Evolutionary conservation across 2,329 filamentous ascomycete species (phyloP), one percentile per base, ranked within the genome.

Genomic region (Nothophaeocryptopus gaeumannii): DNA sequence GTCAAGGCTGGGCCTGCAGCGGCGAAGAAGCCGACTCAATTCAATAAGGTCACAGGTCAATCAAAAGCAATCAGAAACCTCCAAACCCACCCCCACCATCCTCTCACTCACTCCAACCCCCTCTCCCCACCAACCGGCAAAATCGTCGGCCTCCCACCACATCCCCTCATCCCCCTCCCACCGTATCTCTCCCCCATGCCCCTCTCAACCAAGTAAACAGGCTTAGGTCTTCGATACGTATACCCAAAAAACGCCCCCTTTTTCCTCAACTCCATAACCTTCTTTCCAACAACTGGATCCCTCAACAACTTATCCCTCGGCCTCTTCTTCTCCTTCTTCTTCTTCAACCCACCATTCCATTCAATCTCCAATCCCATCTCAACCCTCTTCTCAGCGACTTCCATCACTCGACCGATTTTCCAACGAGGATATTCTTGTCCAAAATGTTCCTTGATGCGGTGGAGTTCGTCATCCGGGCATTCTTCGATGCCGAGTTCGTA

Each of bases 211-310:
- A 62, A 43, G 38, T 53, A 48, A 46, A 66, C 35, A 5, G 55
- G 47, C 59, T 59, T 63, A 34, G 65, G 65, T 54, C 65, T 57
- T n/a, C 83, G 80, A 76, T 93, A 97, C 2, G 87, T 89, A 67
- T 99, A 99, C 1, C 92, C 92, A 54, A 95, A 71, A 69, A 97
- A 97, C 0, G 89, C 90, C 20, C 81, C 86, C 66, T 79, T 80
- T 70, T 92, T 95, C 51, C 93, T 81, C 56, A 93, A 78, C 58
- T 88, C 83, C 68, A 97, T 74, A n/a, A 86, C 89, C 12, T 78
- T 74, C 35, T 76, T 78, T 35, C 82, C 85, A 5, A 85, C 79
- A 8, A 74, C 71, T 20, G 77, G 78, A 67, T 97, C 92, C 37
- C 92, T 78, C 26, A 97, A 73, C 50, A 97, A 71, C 62, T 86